Percentiles rank a stretch among this genome's conserved stretches.
Evolutionary conservation across 2,329 filamentous ascomycete species (phyloP).

Genomic region (Apiospora aurea): DNA sequence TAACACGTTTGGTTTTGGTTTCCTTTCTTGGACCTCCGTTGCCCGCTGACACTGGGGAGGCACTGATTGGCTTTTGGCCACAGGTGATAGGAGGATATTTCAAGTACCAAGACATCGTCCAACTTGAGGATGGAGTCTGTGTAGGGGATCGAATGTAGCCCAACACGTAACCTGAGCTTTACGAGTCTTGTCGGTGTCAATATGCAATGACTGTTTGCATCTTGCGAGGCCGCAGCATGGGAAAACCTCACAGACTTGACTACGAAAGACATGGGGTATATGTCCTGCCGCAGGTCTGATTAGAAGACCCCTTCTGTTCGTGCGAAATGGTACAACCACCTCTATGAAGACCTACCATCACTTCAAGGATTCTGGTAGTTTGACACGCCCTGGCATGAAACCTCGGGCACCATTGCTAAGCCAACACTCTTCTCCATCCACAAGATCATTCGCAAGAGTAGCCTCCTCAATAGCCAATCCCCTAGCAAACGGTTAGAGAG

Average conservation of each 20-base stretch:
- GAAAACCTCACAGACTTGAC: neutral
- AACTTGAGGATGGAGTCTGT: neutral
- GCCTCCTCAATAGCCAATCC: conserved; percentile 70
- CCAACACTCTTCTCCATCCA: conserved; percentile 81
- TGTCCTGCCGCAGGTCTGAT: neutral
- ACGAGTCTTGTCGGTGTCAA: neutral
- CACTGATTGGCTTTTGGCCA: no score
- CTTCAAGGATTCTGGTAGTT: neutral
- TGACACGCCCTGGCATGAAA: conserved; percentile 62
- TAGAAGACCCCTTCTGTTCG: neutral
- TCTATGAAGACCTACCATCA: no score
- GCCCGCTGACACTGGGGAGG: no score
- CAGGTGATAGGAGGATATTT: no score
- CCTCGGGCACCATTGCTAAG: conserved; percentile 88
- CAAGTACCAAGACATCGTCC: neutral
- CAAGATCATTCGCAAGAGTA: conserved; percentile 65
- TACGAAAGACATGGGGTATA: neutral
- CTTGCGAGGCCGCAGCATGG: neutral
- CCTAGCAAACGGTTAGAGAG: conserved; percentile 43
- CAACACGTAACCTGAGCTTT: neutral
- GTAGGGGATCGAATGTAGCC: neutral
- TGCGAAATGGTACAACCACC: neutral
- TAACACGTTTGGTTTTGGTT: no score
- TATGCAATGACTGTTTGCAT: neutral
- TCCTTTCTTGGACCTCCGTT: no score